Base-by-base conservation (phyloP, 768 basidiomycete genomes). In the Suillus tomentosus region DNA sequence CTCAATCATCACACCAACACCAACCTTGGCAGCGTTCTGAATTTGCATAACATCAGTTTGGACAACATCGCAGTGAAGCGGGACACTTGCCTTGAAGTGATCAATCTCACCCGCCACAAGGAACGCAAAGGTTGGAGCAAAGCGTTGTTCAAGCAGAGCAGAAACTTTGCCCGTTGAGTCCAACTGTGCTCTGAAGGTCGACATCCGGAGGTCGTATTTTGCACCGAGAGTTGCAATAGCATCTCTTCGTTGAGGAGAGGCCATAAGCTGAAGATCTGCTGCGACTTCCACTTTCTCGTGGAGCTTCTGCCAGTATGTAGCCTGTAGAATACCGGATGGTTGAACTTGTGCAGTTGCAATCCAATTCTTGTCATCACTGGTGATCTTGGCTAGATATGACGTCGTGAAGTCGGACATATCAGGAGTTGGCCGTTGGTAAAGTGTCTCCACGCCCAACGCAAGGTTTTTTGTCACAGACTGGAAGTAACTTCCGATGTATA, bases 1-100 rank as follows among this genome's bases (percentile, higher is more conserved):
- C 84, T 99, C 96, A 66, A 99, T 94, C 94, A 95, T 96, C 77
- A 99, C 94, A 80, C 96, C 96, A 10, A 98, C 90, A 66, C 96
- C 96, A 65, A 97, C 89, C 79, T 95, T 96, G 36, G 94, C 92
- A 48, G 94, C 82, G 77, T 95, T 95, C 95, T 98, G 68, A 15
- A 43, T 60, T 57, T 65, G 5, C 36, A 53, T 6, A 51, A 37
- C 22, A 36, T 62, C 60, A 31, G 61, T 36, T 64, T 15, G 64
- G 65, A 31, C 14, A 15, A 40, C 14, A 40, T 17, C 39, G 65
- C 10, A 19, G 60, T 17, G 57, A 62, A 60, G 5, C 48, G 4
- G 5, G 53, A 63, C 27, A 64, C 79, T 66, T 70, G 94, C 95
- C 89, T 96, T 99, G 83, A 94, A 91, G 84, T 99, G 97, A 77